These are phyloP conservation scores for Penicillium paxilli DNA, from an alignment of 495 filamentous ascomycete species.

Conservation along the genomic window DNA sequence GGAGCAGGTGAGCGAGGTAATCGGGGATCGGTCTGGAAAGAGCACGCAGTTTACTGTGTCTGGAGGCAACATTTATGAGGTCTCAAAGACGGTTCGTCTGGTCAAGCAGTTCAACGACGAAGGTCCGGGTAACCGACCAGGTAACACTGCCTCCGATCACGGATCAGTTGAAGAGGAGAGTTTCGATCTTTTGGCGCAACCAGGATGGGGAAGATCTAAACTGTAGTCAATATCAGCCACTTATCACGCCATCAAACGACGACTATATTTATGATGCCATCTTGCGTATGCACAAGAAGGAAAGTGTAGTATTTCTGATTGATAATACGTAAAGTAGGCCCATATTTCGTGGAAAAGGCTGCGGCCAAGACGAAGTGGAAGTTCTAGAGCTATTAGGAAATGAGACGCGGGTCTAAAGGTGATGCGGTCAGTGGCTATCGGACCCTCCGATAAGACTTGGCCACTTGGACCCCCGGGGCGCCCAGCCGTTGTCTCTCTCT, in stretches of 20 bases:
- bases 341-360: no score
- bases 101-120: constrained; percentile 58
- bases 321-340: not conserved
- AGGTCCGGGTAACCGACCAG: constrained; percentile 49
- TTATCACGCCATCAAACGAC: constrained; percentile 6
- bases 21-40: constrained; percentile 37
- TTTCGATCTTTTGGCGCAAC: constrained; percentile 41
- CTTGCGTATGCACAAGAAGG: not conserved
- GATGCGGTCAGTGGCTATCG: constrained; percentile 12
- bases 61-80: constrained; percentile 60
- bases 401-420: constrained; percentile 14
- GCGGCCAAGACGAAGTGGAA: not conserved
- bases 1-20: constrained; percentile 41
- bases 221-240: constrained; percentile 12
- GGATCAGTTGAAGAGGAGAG: constrained; percentile 43
- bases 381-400: not conserved
- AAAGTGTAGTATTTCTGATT: not conserved
- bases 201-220: constrained; percentile 41
- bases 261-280: constrained; percentile 12
- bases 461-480: constrained; percentile 5
- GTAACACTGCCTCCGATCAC: constrained; percentile 48
- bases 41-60: constrained; percentile 32
- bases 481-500: constrained; percentile 6
- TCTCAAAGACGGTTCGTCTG: constrained; percentile 53
- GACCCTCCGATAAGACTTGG: constrained; percentile 17